Evolutionary conservation across 2,329 filamentous ascomycete species (phyloP).

Genomic region (Fusarium anthophilum): DNA sequence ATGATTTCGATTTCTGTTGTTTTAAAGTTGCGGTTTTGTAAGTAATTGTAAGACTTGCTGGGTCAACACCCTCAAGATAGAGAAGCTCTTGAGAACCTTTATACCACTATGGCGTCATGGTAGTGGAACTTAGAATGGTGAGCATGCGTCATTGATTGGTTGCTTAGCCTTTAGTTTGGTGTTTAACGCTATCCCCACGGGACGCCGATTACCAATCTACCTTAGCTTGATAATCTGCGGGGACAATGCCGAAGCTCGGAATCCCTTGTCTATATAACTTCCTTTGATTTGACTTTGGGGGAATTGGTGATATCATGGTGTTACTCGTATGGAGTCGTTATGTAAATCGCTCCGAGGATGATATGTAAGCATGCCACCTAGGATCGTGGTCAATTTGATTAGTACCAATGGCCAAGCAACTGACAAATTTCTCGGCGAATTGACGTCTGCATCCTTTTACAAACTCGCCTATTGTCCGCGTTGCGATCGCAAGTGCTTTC

Average conservation of each 20-base stretch:
- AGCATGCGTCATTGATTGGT: background rate
- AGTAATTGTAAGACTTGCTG: background rate
- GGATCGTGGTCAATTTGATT: background rate
- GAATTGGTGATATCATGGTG: background rate
- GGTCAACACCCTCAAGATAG: background rate
- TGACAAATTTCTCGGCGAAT: background rate
- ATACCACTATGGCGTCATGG: background rate
- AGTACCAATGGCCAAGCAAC: background rate
- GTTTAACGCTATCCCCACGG: background rate
- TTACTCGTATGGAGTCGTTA: background rate
- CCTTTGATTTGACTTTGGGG: background rate
- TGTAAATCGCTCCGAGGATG: background rate
- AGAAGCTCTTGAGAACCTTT: background rate
- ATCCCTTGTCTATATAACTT: background rate
- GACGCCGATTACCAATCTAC: slow-evolving; percentile 1
- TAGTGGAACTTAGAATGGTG: background rate
- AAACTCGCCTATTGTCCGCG: background rate
- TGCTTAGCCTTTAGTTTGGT: background rate
- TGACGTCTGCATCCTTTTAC: background rate
- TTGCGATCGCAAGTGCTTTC: background rate
- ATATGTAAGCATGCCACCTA: background rate
- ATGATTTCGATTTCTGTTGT: background rate
- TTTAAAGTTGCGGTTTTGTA: background rate
- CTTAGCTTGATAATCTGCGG: background rate
- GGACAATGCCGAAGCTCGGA: background rate